Conservation (phyloP, 805 yeast genomes). For the Metschnikowia dekortorum region DNA sequence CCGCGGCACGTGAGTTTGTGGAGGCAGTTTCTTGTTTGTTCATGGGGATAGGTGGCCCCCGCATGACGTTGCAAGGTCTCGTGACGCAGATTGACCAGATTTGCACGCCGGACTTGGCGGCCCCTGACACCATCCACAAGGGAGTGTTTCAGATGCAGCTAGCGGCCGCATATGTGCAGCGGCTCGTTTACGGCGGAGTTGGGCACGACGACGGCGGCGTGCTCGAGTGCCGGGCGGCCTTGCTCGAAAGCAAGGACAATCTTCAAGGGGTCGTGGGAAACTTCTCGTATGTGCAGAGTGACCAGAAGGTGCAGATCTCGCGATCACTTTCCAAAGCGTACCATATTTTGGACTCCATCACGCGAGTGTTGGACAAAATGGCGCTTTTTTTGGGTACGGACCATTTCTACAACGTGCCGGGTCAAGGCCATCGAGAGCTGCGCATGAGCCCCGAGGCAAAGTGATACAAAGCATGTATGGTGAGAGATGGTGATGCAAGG, state of each 20-base stretch:
- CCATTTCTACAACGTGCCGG: constrained; percentile 17
- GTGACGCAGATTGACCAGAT: not conserved
- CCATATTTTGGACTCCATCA: constrained; percentile 19
- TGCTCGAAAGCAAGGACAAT: constrained; percentile 15
- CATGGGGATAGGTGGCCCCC: not conserved
- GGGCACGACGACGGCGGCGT: constrained; percentile 5
- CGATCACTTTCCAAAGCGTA: constrained; percentile 22
- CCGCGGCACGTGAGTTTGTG: not conserved
- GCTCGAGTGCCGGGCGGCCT: constrained; percentile 5
- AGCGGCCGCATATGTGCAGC: constrained; percentile 4
- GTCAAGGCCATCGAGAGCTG: too few species aligned
- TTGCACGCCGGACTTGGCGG: constrained; percentile 1
- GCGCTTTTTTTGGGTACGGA: constrained; percentile 19
- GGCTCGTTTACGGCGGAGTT: not conserved
- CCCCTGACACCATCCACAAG: constrained; percentile 10
- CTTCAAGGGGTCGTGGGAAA: constrained; percentile 20
- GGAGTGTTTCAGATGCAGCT: constrained; percentile 18
- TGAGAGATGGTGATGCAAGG: too few species aligned
- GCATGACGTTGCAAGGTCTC: not conserved
- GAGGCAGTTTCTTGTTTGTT: not conserved
- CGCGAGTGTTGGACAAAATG: constrained; percentile 20
- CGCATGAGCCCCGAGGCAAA: too few species aligned
- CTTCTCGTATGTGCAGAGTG: constrained; percentile 10
- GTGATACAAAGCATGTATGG: too few species aligned
- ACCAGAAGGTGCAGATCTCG: constrained; percentile 20